Base-by-base conservation (phyloP, 2,329 filamentous ascomycete species). In the Ceratocystis diversiconidia region DNA sequence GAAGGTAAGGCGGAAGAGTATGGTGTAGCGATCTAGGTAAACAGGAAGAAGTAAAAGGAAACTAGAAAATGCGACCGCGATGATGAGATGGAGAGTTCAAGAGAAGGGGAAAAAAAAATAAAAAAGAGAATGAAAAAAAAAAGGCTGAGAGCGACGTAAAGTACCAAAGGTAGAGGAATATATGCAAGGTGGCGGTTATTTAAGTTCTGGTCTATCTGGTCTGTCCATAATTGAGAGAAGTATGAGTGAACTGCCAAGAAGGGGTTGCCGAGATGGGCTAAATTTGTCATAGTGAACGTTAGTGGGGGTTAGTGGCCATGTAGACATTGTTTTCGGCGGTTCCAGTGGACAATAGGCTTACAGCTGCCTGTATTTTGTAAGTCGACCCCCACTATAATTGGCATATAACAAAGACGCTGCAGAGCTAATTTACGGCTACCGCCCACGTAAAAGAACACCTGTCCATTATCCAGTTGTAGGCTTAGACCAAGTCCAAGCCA, bases 81-180 rank as follows among this genome's bases (percentile, higher is more conserved):
- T 63, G 55, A 41, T 36, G 50, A 57, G 43, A 55, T 52, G 52
- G 44, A 65, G 66, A 52, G 28, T 46, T 25, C 48, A 15, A 15
- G 48, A 61, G 61, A 30, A 65, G 52, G 67, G 59, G 6, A 15
- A 52, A 68, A 8, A 52, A 68, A 61, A 65, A 64, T 52, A 22
- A 48, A 62, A 62, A 67, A 36, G 65, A 66, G 67, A 67, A 69
- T 61, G 67, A 66, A 69, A 62, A 63, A 61, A 67, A 68, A 69
- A 66, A 66, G 64, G 15, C 55, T n/a, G 28, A 59, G 55, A 36
- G 25, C 7, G 32, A n/a, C 5, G 55, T 59, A 30, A 36, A 59
- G 30, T 36, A 59, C 28, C n/a, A 59, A 12, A n/a, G 15, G 17
- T 41, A 64, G 61, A 69, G 67, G 64, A 55, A 61, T 62, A 61